phyloP scores from a whole-genome alignment of 108 stramenopile species.

The Fragilaria crotonensis region DNA sequence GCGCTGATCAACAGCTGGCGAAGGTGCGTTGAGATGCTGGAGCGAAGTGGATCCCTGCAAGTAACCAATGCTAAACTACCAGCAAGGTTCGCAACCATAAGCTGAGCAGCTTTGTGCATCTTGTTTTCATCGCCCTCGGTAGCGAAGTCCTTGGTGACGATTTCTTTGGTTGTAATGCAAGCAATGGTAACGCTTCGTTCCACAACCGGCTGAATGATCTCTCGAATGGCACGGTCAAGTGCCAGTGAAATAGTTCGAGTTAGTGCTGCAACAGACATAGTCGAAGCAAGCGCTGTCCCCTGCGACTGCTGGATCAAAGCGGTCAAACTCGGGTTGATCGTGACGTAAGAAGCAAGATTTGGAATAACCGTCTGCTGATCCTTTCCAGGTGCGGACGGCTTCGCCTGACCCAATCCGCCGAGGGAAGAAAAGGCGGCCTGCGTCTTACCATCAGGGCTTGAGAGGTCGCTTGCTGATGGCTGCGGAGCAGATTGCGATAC shows the following conservation, averaged over 20 bases:
- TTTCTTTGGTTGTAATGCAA: conserved; percentile 96
- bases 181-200: conserved; percentile 98
- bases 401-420: conserved; percentile 7
- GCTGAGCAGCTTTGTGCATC: conserved; percentile 93
- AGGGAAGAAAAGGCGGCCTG: conserved; percentile 1
- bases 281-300: conserved; percentile 44
- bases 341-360: conserved; percentile 93
- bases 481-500: conserved; percentile 8
- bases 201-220: conserved; percentile 97
- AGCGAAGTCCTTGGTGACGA: conserved; percentile 98
- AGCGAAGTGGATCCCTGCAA: conserved; percentile 92
- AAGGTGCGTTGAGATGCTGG: conserved; percentile 93
- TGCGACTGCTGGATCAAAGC: conserved; percentile 70
- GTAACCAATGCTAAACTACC: conserved; percentile 96
- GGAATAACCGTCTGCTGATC: conserved; percentile 91
- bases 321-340: conserved; percentile 83
- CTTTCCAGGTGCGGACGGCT: conserved; percentile 21
- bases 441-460: conserved; percentile 40
- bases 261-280: conserved; percentile 54
- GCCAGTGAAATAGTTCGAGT: conserved; percentile 90
- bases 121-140: conserved; percentile 94
- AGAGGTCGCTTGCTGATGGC: conserved; percentile 5
- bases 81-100: conserved; percentile 97
- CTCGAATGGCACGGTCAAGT: conserved; percentile 96
- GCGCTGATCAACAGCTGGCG: conserved; percentile 68